These are phyloP conservation scores for Penicillium sp. DNA, from an alignment of 2,329 filamentous ascomycete genomes.

Conservation along the genomic window DNA sequence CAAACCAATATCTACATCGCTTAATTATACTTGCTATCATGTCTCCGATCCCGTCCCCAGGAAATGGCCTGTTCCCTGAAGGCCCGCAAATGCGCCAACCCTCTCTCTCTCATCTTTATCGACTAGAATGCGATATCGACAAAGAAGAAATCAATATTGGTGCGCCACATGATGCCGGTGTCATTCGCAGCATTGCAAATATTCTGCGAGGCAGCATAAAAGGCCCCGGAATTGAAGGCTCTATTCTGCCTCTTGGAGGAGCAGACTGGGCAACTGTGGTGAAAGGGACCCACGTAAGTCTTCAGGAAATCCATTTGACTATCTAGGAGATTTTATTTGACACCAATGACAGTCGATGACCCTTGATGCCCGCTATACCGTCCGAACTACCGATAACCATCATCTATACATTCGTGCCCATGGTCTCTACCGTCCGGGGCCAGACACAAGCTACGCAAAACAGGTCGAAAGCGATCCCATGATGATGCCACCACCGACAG, in stretches of 20 bases:
- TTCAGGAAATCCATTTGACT: background rate
- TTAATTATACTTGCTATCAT: background rate
- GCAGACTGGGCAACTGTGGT: slow-evolving; percentile 25
- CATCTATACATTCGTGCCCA: slow-evolving; percentile 27
- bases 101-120: slow-evolving; percentile 21
- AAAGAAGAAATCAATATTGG: slow-evolving; percentile 24
- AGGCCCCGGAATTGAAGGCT: slow-evolving; percentile 22
- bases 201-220: slow-evolving; percentile 24
- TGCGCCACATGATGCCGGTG: slow-evolving; percentile 20
- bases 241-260: slow-evolving; percentile 21
- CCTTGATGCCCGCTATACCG: slow-evolving; percentile 24
- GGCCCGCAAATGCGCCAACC: slow-evolving; percentile 26
- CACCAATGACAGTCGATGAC: slow-evolving; percentile 21
- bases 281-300: slow-evolving; percentile 24
- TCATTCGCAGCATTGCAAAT: slow-evolving; percentile 23
- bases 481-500: slow-evolving; percentile 12
- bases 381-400: slow-evolving; percentile 20
- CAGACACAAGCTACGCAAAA: slow-evolving; percentile 23
- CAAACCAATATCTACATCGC: background rate
- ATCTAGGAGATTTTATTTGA: background rate
- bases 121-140: slow-evolving; percentile 24
- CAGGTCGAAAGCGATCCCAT: slow-evolving; percentile 15
- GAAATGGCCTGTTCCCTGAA: slow-evolving; percentile 21
- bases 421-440: slow-evolving; percentile 25
- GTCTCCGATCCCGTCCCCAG: slow-evolving; percentile 16